Conservation (phyloP, 179 eudicot genomes). For the Corrigiola litoralis region DNA sequence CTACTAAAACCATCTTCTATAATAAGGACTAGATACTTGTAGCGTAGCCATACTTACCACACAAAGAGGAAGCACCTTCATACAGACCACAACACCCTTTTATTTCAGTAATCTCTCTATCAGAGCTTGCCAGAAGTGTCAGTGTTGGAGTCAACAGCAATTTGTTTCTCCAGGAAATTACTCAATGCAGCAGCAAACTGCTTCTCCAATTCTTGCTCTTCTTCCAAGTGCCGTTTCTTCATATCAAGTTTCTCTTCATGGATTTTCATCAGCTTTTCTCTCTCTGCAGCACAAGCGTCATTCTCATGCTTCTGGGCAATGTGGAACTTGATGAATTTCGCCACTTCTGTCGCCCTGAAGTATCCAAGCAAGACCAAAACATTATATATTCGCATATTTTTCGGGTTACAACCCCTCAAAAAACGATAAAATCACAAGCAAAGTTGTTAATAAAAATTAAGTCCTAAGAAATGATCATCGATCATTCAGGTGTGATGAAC, state of each 20-base stretch:
- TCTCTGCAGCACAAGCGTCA: constrained; percentile 33
- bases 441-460: too few relatives aligned
- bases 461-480: too few relatives aligned
- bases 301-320: constrained; percentile 23
- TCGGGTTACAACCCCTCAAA: not conserved
- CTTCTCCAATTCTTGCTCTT: constrained; percentile 36
- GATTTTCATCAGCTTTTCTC: constrained; percentile 30
- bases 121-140: not conserved
- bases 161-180: constrained; percentile 36
- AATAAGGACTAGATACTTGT: not conserved
- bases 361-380: not conserved
- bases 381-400: too few relatives aligned
- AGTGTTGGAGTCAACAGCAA: not conserved
- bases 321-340: constrained; percentile 23
- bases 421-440: too few relatives aligned
- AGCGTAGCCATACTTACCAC: not conserved
- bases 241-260: constrained; percentile 34
- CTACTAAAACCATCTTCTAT: not conserved
- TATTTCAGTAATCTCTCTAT: not conserved
- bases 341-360: constrained; percentile 30
- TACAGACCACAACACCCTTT: not conserved
- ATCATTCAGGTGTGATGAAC: too few relatives aligned
- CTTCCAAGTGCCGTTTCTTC: constrained; percentile 37
- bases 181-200: constrained; percentile 33
- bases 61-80: too few relatives aligned